Evolutionary conservation across 2,329 filamentous ascomycete genomes (phyloP).

Genomic region (Fusarium sp.): DNA sequence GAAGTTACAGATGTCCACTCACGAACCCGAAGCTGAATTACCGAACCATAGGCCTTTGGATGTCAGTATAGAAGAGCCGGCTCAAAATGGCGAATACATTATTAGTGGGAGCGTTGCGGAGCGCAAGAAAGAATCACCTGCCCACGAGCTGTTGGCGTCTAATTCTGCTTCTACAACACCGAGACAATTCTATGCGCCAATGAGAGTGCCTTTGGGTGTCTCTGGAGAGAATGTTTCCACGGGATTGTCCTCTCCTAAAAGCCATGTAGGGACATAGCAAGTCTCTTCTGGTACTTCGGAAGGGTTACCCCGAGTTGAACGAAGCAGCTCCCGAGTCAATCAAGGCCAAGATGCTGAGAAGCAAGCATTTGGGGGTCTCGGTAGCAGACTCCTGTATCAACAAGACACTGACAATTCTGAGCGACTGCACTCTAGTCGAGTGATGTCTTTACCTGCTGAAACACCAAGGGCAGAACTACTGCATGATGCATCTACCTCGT

Average conservation of each 20-base stretch:
- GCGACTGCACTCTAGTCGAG: neutral
- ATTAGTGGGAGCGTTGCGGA: neutral
- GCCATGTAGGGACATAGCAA: constrained; percentile 37
- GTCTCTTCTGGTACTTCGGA: constrained; percentile 21
- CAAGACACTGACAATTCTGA: neutral
- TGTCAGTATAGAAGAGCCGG: neutral
- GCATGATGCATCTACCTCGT: neutral
- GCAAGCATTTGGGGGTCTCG: neutral
- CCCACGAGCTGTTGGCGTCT: neutral
- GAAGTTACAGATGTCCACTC: neutral
- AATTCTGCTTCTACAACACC: constrained; percentile 42
- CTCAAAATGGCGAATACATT: constrained; percentile 3
- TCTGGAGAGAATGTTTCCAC: constrained; percentile 1
- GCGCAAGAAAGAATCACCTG: neutral
- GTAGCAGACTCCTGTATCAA: neutral
- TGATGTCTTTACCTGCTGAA: constrained; percentile 5
- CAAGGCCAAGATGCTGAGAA: neutral
- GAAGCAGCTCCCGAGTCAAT: neutral
- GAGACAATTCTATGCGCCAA: constrained; percentile 47
- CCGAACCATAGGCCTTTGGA: neutral
- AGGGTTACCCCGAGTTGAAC: neutral
- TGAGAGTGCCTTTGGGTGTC: constrained; percentile 32
- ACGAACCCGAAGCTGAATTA: neutral
- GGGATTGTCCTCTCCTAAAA: constrained; percentile 9
- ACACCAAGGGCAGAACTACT: constrained; percentile 1